These are phyloP conservation scores for Jaltomata sinuosa DNA, from an alignment of 257 asterid genomes.

Conservation along the genomic window DNA sequence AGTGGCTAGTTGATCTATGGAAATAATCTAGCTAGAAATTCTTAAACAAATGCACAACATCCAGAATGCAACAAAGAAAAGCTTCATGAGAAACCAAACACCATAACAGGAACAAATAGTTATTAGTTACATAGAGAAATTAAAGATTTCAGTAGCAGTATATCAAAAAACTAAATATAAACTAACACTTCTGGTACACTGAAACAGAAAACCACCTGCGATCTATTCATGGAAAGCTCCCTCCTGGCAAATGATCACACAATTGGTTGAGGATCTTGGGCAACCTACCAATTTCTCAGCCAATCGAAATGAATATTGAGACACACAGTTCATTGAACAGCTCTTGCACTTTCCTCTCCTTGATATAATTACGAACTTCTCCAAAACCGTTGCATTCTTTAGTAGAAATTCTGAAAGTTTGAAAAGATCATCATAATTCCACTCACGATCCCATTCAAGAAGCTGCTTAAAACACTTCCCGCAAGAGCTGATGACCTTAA, in stretches of 20 bases:
- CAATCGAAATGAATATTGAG: background rate
- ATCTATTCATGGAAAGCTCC: background rate
- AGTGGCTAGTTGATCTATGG: background rate
- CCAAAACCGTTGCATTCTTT: background rate
- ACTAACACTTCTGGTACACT: background rate
- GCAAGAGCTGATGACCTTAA: background rate
- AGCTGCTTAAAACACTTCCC: background rate
- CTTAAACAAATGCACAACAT: background rate
- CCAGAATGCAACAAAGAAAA: background rate
- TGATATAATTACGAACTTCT: background rate
- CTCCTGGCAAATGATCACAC: background rate
- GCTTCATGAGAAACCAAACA: background rate
- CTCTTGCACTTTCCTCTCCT: background rate
- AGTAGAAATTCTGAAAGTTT: background rate
- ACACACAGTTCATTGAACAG: background rate
- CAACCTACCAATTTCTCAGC: background rate
- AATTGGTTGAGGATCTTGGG: background rate
- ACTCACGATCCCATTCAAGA: no score
- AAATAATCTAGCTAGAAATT: background rate
- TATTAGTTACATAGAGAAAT: background rate
- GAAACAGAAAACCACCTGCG: background rate
- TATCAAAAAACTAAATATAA: background rate
- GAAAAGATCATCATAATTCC: background rate
- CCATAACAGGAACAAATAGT: background rate
- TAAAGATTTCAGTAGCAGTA: background rate